Evolutionary conservation across 495 filamentous ascomycete species (phyloP).

Genomic region (Baudoinia panamericana): DNA sequence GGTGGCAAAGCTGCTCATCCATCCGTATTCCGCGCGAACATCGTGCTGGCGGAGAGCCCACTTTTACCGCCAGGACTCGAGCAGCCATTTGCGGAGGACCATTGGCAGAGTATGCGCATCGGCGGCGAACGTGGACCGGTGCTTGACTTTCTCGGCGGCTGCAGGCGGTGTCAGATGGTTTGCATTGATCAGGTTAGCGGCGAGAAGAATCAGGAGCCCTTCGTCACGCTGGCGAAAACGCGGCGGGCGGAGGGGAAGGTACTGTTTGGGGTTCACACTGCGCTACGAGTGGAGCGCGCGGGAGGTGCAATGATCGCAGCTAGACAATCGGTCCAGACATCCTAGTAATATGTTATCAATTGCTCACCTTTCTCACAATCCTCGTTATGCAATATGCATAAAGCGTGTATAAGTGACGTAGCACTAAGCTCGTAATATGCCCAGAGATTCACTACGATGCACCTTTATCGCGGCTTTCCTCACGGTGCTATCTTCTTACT

Average conservation of each 20-base stretch:
- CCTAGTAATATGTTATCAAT: too few species aligned
- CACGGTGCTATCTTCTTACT: too few species aligned
- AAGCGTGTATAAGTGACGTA: too few species aligned
- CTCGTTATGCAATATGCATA: too few species aligned
- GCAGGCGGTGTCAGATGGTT: slow-evolving; percentile 87
- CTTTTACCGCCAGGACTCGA: slow-evolving; percentile 28
- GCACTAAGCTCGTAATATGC: too few species aligned
- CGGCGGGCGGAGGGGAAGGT: slow-evolving; percentile 68
- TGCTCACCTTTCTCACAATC: too few species aligned
- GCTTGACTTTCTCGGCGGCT: slow-evolving; percentile 60
- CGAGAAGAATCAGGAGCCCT: slow-evolving; percentile 67
- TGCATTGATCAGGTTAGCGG: slow-evolving; percentile 81
- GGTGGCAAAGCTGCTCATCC: slow-evolving; percentile 47
- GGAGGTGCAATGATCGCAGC: slow-evolving; percentile 42
- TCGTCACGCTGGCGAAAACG: slow-evolving; percentile 76
- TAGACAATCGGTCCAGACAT: slow-evolving; percentile 41
- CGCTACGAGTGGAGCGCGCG: slow-evolving; percentile 15
- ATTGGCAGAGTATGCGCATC: slow-evolving; percentile 39
- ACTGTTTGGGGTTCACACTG: slow-evolving; percentile 67
- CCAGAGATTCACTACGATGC: too few species aligned
- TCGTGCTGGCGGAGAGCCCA: slow-evolving; percentile 45
- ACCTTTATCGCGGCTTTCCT: too few species aligned
- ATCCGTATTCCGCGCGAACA: slow-evolving; percentile 73
- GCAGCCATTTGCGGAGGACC: slow-evolving; percentile 48
- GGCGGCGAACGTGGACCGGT: slow-evolving; percentile 31